Conservation (phyloP, 352 stramenopile species). For the Pythium monospermum region DNA sequence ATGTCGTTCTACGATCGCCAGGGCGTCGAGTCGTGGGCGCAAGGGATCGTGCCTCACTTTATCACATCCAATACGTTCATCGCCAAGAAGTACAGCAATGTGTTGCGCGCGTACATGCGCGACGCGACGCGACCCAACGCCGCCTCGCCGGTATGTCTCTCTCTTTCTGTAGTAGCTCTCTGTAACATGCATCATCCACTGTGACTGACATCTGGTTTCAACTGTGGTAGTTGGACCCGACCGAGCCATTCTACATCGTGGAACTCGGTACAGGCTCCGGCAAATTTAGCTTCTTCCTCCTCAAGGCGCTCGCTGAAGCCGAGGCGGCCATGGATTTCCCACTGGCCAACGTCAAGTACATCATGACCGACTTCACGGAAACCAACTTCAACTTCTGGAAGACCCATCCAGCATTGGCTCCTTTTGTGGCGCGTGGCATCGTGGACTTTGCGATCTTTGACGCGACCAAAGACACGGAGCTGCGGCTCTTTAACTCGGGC, state of each 20-base stretch:
- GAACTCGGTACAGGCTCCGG: conserved; percentile 90
- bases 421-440: conserved; percentile 81
- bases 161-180: neutral
- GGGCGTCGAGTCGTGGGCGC: conserved; percentile 83
- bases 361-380: conserved; percentile 95
- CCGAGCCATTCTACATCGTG: conserved; percentile 91
- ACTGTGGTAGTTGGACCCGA: conserved; percentile 41
- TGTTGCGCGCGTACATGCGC: conserved; percentile 62
- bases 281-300: conserved; percentile 95
- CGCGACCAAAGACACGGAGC: conserved; percentile 81
- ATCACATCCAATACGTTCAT: conserved; percentile 96
- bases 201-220: neutral
- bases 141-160: conserved; percentile 23
- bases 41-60: conserved; percentile 95
- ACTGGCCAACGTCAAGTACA: conserved; percentile 88
- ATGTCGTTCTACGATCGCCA: conserved; percentile 91
- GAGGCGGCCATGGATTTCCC: conserved; percentile 75
- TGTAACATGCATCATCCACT: neutral
- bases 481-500: conserved; percentile 65
- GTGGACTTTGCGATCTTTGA: conserved; percentile 94
- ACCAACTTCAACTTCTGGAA: conserved; percentile 93
- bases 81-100: conserved; percentile 82
- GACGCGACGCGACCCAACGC: conserved; percentile 36
- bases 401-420: conserved; percentile 76
- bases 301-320: conserved; percentile 78